Evolutionary conservation across 495 filamentous ascomycete species (phyloP), one percentile per base, ranked within the genome.

Genomic region (Annulohypoxylon nitens): DNA sequence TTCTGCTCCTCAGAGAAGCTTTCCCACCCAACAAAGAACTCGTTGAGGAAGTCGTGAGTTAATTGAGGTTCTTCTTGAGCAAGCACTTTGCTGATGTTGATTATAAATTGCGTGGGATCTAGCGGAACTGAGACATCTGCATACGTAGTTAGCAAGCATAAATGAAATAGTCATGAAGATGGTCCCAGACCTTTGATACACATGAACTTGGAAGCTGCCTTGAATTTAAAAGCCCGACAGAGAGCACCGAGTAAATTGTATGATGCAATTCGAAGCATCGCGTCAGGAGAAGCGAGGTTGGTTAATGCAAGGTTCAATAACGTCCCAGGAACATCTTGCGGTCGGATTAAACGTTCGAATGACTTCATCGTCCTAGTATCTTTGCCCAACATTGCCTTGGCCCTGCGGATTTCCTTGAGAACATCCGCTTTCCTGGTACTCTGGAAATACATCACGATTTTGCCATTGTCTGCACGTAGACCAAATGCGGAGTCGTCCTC

Each of bases 11-110:
- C 84, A 25, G 86, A 83, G 70, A 90, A 89, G 75, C 87, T 88
- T 57, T 89, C 89, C 89, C 89, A 91, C 9, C 89, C 88, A 43
- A 90, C 86, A 69, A 91, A 91, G 71, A 91, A 91, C 76, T 91
- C 89, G 30, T 88, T 89, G 33, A 91, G 69, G 67, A 91, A 91
- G 73, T 91, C 89, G 37, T 83, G 83, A 1, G 89, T 91, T n/a
- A 91, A 81, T 74, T 89, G 88, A 39, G 89, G 88, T 70, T 91
- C 88, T 26, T 88, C 84, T 58, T 79, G 78, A 25, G 89, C 89
- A 48, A 91, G 79, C 53, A 87, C 83, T 76, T 86, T 84, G 78
- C 88, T 90, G 39, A 90, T 87, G 57, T 88, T 86, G 62, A 90
- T 81, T 67, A 91, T 88, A 69, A 91, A 89, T 37, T 83, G 80